These are phyloP conservation scores for Apiospora koreana DNA, from an alignment of 2,329 filamentous ascomycete genomes.

Conservation along the genomic window DNA sequence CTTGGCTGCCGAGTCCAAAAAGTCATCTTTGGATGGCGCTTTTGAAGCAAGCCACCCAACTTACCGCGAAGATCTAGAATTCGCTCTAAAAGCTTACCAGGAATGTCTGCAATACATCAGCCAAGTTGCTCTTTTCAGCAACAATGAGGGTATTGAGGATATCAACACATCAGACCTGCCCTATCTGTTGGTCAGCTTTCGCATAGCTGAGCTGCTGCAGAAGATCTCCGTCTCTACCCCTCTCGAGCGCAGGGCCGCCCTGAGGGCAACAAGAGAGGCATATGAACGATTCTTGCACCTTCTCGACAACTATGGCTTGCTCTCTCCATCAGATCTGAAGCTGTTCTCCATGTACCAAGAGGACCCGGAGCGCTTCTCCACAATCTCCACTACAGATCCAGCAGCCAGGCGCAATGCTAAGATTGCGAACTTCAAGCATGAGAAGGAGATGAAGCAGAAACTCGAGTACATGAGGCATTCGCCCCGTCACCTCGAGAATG, in stretches of 20 bases:
- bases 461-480: constrained; percentile 60
- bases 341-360: constrained; percentile 75
- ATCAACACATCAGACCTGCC: constrained; percentile 81
- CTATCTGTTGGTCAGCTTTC: constrained; percentile 78
- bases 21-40: constrained; percentile 61
- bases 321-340: constrained; percentile 64
- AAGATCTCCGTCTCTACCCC: constrained; percentile 58
- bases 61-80: constrained; percentile 48
- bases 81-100: constrained; percentile 70
- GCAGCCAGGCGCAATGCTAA: constrained; percentile 77
- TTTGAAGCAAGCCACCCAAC: constrained; percentile 64
- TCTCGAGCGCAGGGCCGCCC: constrained; percentile 59
- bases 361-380: constrained; percentile 70
- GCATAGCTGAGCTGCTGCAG: constrained; percentile 77
- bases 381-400: constrained; percentile 62
- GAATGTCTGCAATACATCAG: constrained; percentile 70
- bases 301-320: constrained; percentile 76
- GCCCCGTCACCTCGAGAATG: constrained; percentile 47
- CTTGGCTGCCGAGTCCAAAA: constrained; percentile 51
- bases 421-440: constrained; percentile 80
- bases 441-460: constrained; percentile 82
- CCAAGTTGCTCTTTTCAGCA: constrained; percentile 80
- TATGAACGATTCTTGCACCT: constrained; percentile 80
- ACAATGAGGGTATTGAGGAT: constrained; percentile 88
- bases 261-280: constrained; percentile 65